A percentile compares a stretch with the other conserved stretches of the same genome.
Evolutionary conservation across 768 basidiomycete genomes (phyloP).

Genomic region (Kwoniella mangroviensis): DNA sequence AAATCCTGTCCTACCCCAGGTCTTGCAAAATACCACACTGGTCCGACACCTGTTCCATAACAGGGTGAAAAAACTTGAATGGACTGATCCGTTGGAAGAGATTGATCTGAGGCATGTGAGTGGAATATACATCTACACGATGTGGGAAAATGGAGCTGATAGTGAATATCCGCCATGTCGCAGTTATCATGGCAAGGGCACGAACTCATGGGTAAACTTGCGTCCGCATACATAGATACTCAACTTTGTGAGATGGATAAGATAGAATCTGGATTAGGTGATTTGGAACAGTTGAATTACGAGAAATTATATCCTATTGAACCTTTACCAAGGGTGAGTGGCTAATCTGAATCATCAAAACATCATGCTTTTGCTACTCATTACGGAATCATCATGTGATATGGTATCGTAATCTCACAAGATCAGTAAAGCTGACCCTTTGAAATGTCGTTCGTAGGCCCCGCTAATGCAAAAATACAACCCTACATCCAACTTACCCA

Average conservation of each 20-base stretch:
- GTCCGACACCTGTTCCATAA: conserved; percentile 34
- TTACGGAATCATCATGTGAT: background rate
- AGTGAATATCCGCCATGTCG: background rate
- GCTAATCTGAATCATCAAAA: background rate
- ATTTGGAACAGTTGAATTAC: conserved; percentile 16
- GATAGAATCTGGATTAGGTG: conserved; percentile 15
- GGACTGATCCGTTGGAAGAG: conserved; percentile 27
- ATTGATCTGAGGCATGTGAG: conserved; percentile 55
- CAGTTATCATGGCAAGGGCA: conserved; percentile 38
- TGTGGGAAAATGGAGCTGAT: background rate
- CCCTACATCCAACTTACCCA: conserved; percentile 20
- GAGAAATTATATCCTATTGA: conserved; percentile 31
- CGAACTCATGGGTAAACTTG: conserved; percentile 34
- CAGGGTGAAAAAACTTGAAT: conserved; percentile 14
- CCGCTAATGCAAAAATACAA: conserved; percentile 37
- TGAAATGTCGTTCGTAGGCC: conserved; percentile 16
- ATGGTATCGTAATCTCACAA: background rate
- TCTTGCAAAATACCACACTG: conserved; percentile 33
- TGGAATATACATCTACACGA: background rate
- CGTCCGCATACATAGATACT: conserved; percentile 39
- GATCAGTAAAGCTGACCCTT: background rate
- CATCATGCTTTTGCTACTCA: background rate
- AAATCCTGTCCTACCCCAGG: conserved; percentile 47
- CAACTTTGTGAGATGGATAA: conserved; percentile 46
- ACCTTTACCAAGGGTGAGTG: conserved; percentile 39